Conservation (phyloP, 305 asterid genomes). For the Rubia tinctorum region DNA sequence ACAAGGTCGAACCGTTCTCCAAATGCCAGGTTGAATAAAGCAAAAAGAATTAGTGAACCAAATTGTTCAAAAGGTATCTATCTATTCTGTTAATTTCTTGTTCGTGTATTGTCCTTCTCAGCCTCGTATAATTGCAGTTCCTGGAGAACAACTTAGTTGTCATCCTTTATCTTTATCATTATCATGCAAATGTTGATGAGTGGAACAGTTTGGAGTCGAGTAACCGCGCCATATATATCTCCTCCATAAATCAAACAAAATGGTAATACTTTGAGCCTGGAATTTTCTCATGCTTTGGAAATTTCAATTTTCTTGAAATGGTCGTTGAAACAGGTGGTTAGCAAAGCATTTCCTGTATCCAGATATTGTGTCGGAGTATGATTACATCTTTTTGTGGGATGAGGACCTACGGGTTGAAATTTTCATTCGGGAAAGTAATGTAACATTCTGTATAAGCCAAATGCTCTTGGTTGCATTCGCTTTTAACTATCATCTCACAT, state of each 20-base stretch:
- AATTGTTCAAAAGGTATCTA: slow-evolving; percentile 63
- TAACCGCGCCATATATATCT: slow-evolving; percentile 46
- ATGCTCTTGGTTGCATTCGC: neutral
- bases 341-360: slow-evolving; percentile 96
- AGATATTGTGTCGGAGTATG: slow-evolving; percentile 80
- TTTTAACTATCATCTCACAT: neutral
- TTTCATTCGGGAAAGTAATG: slow-evolving; percentile 67
- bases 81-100: neutral
- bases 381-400: slow-evolving; percentile 86
- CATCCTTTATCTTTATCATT: slow-evolving; percentile 96
- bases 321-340: slow-evolving; percentile 66
- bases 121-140: slow-evolving; percentile 49
- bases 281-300: neutral
- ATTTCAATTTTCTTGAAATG: neutral
- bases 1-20: slow-evolving; percentile 27
- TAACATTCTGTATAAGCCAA: neutral
- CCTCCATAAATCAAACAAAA: slow-evolving; percentile 78
- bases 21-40: slow-evolving; percentile 72
- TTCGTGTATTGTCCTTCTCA: neutral
- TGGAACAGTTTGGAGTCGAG: slow-evolving; percentile 81
- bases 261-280: slow-evolving; percentile 36
- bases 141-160: slow-evolving; percentile 56
- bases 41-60: slow-evolving; percentile 60
- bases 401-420: slow-evolving; percentile 85
- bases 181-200: slow-evolving; percentile 73